These are phyloP conservation scores for Mortierella sp. DNA, from an alignment of 371 early-diverging fungal genomes.

Conservation along the genomic window DNA sequence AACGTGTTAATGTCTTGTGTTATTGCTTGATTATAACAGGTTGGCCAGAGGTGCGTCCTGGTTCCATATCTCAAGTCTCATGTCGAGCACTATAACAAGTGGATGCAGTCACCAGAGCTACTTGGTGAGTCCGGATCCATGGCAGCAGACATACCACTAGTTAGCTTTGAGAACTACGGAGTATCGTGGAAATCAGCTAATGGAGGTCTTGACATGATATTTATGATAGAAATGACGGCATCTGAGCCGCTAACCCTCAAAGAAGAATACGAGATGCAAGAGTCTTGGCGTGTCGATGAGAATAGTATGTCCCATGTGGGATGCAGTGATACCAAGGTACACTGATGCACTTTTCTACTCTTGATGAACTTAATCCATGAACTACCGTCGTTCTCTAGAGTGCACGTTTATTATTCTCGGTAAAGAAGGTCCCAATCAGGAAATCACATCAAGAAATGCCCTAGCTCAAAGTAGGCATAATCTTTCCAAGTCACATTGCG, in stretches of 20 bases:
- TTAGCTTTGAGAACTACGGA: too few relatives aligned
- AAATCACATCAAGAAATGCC: conserved; percentile 58
- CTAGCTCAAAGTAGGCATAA: conserved; percentile 57
- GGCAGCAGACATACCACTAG: neutral
- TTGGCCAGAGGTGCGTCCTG: conserved; percentile 74
- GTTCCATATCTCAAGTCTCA: conserved; percentile 91
- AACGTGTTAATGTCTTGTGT: conserved; percentile 1
- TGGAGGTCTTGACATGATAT: too few relatives aligned
- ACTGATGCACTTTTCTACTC: too few relatives aligned
- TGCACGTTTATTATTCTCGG: conserved; percentile 81
- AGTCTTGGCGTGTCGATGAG: conserved; percentile 86
- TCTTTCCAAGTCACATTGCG: neutral
- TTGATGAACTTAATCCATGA: neutral
- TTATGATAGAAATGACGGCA: conserved; percentile 86
- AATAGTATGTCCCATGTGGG: conserved; percentile 71
- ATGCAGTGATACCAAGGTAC: neutral
- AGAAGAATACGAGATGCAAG: conserved; percentile 96
- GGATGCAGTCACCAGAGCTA: conserved; percentile 94
- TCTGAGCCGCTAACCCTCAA: conserved; percentile 92
- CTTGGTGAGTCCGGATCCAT: conserved; percentile 62
- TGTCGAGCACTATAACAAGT: conserved; percentile 90
- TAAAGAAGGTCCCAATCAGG: conserved; percentile 38
- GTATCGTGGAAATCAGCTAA: too few relatives aligned
- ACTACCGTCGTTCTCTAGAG: conserved; percentile 51
- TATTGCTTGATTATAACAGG: conserved; percentile 58